Percentiles rank a stretch among this genome's conserved stretches.
These are phyloP conservation scores for Wickerhamomyces mucosus DNA, from an alignment of 805 yeast genomes.

Conservation along the genomic window DNA sequence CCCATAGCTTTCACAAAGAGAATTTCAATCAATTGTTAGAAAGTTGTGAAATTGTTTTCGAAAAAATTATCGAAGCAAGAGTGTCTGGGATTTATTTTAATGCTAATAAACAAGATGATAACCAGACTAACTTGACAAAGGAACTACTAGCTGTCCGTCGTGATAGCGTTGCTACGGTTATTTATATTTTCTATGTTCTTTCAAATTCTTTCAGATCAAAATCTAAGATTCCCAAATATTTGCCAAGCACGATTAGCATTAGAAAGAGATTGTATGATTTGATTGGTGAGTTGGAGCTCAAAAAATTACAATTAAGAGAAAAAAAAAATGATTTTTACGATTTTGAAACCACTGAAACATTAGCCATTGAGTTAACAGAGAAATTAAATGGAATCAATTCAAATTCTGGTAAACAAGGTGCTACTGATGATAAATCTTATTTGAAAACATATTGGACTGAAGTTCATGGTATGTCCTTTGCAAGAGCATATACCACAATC, in stretches of 20 bases:
- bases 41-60: conserved; percentile 30
- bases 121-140: conserved; percentile 25
- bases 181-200: conserved; percentile 32
- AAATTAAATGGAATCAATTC: conserved; percentile 5
- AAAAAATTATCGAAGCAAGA: conserved; percentile 38
- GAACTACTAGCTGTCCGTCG: conserved; percentile 34
- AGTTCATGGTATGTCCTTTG: conserved; percentile 40
- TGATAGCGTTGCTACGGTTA: conserved; percentile 37
- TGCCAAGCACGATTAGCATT: conserved; percentile 34
- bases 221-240: conserved; percentile 29
- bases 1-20: conserved; percentile 24
- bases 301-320: conserved; percentile 1
- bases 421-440: conserved; percentile 6
- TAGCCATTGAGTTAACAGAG: conserved; percentile 4
- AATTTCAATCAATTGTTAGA: conserved; percentile 26
- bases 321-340: background rate
- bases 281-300: conserved; percentile 23
- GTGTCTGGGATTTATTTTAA: conserved; percentile 38
- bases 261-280: conserved; percentile 34
- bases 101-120: conserved; percentile 33
- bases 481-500: conserved; percentile 38
- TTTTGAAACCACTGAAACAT: background rate
- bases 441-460: conserved; percentile 34
- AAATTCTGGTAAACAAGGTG: conserved; percentile 1
- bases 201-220: conserved; percentile 32